Evolutionary conservation across 1,139 yeast species (phyloP), one percentile per base, ranked within the genome.

Genomic region (Sugiyamaella castrensis): DNA sequence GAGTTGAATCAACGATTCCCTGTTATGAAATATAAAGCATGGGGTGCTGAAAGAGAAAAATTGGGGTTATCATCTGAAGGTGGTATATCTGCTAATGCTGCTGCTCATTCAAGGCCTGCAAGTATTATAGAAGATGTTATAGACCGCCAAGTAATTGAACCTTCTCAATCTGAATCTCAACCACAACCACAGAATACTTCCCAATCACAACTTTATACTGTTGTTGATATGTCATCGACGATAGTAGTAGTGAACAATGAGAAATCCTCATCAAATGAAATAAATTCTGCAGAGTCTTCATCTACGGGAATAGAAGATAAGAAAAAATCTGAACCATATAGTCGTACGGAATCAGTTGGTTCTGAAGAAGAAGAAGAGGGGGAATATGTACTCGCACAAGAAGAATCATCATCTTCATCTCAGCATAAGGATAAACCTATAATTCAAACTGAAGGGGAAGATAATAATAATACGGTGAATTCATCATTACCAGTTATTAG

Each of bases 1-100:
- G 86, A 85, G 59, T 81, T 86, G 24, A 82, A 85, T 47, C 72
- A 73, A 37, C 68, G 82, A 46, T 86, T 86, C 63, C 95, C 95
- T 0, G 68, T 72, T 31, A 76, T 79, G 57, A 75, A 83, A 11
- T 86, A 85, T 63, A 67, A 72, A 46, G 55, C 44, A 16, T 63
- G 66, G 65, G 51, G 52, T 13, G 55, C 53, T 12, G 50, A 56
- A 35, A 55, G 62, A n/a, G 55, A 55, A 29, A 43, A 44, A 26
- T 48, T 50, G 34, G 64, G 64, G 9, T 43, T 59, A 27, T 47
- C 59, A 6, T 29, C 55, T 13, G 55, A 51, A 28, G 64, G 65
- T 6, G 65, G 64, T 24, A 55, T 60, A 8, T 57, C 63, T 9
- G 45, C 53, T 12, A 52, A 45, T 27, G 48, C 49, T 35, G 49